Percentiles rank a stretch among this genome's conserved stretches.
phyloP scores from a whole-genome alignment of 2,329 filamentous ascomycete genomes.

The Exophiala phaeomuriformis region DNA sequence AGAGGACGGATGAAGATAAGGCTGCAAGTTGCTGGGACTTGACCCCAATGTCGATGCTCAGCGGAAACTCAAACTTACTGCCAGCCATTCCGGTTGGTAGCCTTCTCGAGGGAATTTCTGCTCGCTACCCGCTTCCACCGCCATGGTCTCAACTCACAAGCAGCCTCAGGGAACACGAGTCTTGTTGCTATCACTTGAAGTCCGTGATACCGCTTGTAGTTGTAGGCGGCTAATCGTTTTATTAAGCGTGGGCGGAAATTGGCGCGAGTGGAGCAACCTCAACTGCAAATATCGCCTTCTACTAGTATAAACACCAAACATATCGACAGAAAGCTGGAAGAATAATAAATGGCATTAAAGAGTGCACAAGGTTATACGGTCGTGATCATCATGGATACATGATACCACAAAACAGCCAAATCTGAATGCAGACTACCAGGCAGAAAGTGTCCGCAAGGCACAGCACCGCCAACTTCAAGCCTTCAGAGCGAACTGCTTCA shows the following conservation, averaged over 20 bases:
- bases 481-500: constrained; percentile 59
- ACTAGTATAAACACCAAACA: too few relatives aligned
- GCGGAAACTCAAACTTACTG: constrained; percentile 10
- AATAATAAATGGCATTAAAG: too few relatives aligned
- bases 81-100: constrained; percentile 23
- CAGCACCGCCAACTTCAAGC: constrained; percentile 26
- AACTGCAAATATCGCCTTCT: too few relatives aligned
- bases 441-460: background rate
- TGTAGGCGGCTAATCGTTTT: too few relatives aligned
- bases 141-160: background rate
- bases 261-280: too few relatives aligned
- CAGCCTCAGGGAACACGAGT: background rate
- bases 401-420: background rate
- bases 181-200: too few relatives aligned
- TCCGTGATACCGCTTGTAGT: too few relatives aligned
- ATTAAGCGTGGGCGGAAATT: too few relatives aligned
- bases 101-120: constrained; percentile 14
- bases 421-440: background rate
- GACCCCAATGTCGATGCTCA: too few relatives aligned
- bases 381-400: background rate
- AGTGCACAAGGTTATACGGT: too few relatives aligned
- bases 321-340: too few relatives aligned
- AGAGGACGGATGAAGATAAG: background rate
- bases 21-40: background rate
- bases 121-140: background rate